Percentiles rank a stretch among this genome's conserved stretches.
phyloP scores from a whole-genome alignment of 208 protist genomes.

The Polymyxa betae region DNA sequence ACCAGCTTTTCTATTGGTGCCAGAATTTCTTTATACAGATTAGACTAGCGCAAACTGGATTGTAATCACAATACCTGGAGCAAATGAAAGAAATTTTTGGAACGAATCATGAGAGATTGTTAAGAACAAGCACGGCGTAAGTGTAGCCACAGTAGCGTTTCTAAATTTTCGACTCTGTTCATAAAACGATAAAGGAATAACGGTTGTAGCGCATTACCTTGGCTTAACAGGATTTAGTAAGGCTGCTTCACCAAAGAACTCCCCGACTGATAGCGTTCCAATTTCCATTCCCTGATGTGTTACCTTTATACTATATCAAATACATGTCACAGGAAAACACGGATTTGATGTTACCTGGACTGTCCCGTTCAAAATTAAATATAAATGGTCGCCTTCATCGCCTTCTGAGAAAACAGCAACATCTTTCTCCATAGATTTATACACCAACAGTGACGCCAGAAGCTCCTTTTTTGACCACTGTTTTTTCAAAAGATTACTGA shows the following conservation, averaged over 20 bases:
- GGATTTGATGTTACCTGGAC: not conserved
- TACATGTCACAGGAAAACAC: not conserved
- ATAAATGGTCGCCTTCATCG: conserved; percentile 43
- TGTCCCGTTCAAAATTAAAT: conserved; percentile 49
- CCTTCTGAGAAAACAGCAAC: conserved; percentile 2
- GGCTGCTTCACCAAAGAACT: conserved; percentile 27
- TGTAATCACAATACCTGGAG: not conserved
- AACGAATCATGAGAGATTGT: not conserved
- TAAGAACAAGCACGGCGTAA: conserved; percentile 37
- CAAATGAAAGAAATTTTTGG: conserved; percentile 37
- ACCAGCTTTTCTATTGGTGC: not conserved
- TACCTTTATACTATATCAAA: not conserved
- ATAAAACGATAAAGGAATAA: not conserved
- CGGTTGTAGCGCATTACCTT: not conserved
- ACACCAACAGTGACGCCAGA: conserved; percentile 34
- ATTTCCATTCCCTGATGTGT: not conserved
- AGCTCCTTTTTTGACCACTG: conserved; percentile 52
- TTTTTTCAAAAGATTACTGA: not conserved
- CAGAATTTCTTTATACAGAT: not conserved
- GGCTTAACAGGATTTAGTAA: not conserved
- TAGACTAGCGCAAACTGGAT: not conserved
- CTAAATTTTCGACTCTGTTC: not conserved
- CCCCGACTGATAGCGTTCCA: not conserved
- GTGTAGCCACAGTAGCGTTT: conserved; percentile 6
- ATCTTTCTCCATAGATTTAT: conserved; percentile 32